A percentile compares a stretch with the other conserved stretches of the same genome.
These are phyloP conservation scores for Ceratobasidium sp. DNA, from an alignment of 1,284 basidiomycete species.

Conservation along the genomic window DNA sequence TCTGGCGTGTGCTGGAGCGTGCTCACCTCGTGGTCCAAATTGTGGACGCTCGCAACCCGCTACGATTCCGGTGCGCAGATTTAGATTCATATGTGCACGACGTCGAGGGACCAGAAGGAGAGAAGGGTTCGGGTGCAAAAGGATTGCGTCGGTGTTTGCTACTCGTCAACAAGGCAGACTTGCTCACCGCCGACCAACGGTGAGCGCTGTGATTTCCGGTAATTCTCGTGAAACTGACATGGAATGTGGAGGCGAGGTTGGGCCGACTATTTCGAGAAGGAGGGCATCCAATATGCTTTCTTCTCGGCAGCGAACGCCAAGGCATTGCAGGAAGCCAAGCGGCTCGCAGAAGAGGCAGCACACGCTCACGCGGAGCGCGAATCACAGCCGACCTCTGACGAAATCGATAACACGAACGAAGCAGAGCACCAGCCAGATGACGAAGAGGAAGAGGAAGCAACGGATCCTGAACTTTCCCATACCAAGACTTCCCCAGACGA, in stretches of 20 bases:
- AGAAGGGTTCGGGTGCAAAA: constrained; percentile 76
- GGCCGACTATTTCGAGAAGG: constrained; percentile 93
- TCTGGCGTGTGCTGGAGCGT: constrained; percentile 94
- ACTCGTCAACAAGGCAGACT: constrained; percentile 96
- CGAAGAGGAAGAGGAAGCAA: constrained; percentile 51
- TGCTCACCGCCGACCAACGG: constrained; percentile 91
- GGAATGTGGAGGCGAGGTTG: constrained; percentile 69
- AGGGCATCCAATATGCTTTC: constrained; percentile 89
- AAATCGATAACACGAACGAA: constrained; percentile 50
- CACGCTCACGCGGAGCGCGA: constrained; percentile 50
- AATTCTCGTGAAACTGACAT: constrained; percentile 22
- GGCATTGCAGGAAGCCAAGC: constrained; percentile 81
- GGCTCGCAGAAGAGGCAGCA: constrained; percentile 64
- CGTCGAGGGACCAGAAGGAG: constrained; percentile 81
- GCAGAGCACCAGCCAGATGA: constrained; percentile 51
- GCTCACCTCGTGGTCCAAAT: constrained; percentile 96
- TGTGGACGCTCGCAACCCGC: constrained; percentile 93
- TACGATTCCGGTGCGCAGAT: constrained; percentile 92
- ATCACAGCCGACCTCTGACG: constrained; percentile 42
- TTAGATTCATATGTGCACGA: constrained; percentile 88
- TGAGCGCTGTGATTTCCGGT: constrained; percentile 55
- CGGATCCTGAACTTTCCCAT: constrained; percentile 53
- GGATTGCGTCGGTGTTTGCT: constrained; percentile 81
- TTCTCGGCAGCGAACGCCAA: constrained; percentile 95
- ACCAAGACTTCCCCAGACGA: constrained; percentile 48